Conservation (phyloP, 2,329 filamentous ascomycete species). For the Corniculantispora saksenae region DNA sequence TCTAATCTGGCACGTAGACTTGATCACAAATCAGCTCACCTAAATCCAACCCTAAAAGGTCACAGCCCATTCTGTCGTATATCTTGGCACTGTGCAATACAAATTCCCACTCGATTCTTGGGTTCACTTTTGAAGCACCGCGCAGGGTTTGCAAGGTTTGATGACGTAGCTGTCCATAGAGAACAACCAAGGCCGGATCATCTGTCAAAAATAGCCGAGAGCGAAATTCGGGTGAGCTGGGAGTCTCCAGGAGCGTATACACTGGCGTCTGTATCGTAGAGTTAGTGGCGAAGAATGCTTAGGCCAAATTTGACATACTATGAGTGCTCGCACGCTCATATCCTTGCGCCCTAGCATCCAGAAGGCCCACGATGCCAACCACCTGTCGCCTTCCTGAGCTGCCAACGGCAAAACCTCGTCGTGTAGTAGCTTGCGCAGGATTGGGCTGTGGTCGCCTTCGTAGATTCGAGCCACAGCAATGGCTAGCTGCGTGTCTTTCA, state of each 20-base stretch:
- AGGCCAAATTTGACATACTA: slow-evolving; percentile 57
- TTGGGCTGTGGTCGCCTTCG: slow-evolving; percentile 77
- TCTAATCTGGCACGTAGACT: slow-evolving; percentile 13
- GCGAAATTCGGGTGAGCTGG: slow-evolving; percentile 67
- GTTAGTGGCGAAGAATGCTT: slow-evolving; percentile 1
- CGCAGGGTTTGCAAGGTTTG: slow-evolving; percentile 80
- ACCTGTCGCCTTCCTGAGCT: slow-evolving; percentile 80
- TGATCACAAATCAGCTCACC: slow-evolving; percentile 48
- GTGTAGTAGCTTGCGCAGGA: slow-evolving; percentile 72
- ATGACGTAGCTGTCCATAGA: slow-evolving; percentile 84
- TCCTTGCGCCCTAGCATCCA: slow-evolving; percentile 84
- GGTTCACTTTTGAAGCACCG: slow-evolving; percentile 79
- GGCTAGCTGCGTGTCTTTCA: slow-evolving; percentile 86
- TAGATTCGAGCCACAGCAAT: slow-evolving; percentile 86
- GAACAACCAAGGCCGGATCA: slow-evolving; percentile 82
- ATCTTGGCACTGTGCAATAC: slow-evolving; percentile 81
- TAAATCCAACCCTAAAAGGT: slow-evolving; percentile 82
- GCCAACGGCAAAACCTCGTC: slow-evolving; percentile 79
- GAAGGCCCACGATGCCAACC: slow-evolving; percentile 94
- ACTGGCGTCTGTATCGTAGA: slow-evolving; percentile 66
- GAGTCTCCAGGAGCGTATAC: slow-evolving; percentile 69
- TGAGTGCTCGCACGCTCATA: slow-evolving; percentile 79
- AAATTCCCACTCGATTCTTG: slow-evolving; percentile 83
- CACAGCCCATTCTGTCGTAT: slow-evolving; percentile 91
- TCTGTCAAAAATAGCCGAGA: slow-evolving; percentile 83